Evolutionary conservation across 2,329 filamentous ascomycete genomes (phyloP).

Genomic region (Graphium sp.): DNA sequence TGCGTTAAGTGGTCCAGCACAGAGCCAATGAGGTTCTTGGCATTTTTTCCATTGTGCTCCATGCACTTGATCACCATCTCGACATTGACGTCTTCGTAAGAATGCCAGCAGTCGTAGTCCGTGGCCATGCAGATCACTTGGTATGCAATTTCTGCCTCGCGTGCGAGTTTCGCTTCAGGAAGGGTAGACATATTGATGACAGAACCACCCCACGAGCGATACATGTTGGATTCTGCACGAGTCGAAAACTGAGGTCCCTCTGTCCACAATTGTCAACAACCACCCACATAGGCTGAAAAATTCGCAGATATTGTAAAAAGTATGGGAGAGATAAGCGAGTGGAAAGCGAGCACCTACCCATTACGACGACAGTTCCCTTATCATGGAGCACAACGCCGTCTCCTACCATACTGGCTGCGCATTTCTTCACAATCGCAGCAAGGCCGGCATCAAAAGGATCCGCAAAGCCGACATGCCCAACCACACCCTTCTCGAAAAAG

Average conservation of each 20-base stretch:
- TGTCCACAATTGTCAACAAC: too few relatives aligned
- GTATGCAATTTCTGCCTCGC: slow-evolving; percentile 91
- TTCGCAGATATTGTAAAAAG: not conserved
- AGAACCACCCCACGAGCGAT: slow-evolving; percentile 81
- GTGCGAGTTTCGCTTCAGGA: slow-evolving; percentile 88
- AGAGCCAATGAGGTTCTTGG: slow-evolving; percentile 66
- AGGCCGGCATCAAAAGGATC: slow-evolving; percentile 81
- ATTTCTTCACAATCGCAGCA: slow-evolving; percentile 59
- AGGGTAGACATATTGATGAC: slow-evolving; percentile 98
- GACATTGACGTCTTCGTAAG: slow-evolving; percentile 69
- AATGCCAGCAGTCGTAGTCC: slow-evolving; percentile 98
- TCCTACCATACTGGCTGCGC: slow-evolving; percentile 59
- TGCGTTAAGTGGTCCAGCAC: slow-evolving; percentile 75
- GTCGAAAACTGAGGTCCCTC: slow-evolving; percentile 98
- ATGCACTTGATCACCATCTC: slow-evolving; percentile 97
- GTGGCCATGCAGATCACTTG: slow-evolving; percentile 99
- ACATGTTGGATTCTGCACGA: slow-evolving; percentile 87
- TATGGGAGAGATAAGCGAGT: slow-evolving; percentile 1
- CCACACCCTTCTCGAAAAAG: slow-evolving; percentile 84
- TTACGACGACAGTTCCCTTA: slow-evolving; percentile 74
- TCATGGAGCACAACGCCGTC: slow-evolving; percentile 76
- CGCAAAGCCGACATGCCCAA: slow-evolving; percentile 88
- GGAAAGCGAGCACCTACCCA: slow-evolving; percentile 42
- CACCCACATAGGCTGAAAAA: not conserved
- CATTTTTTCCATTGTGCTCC: slow-evolving; percentile 82